Evolutionary conservation across 2,329 filamentous ascomycete species (phyloP), one percentile per base, ranked within the genome.

Genomic region (Apiospora malaysiana): DNA sequence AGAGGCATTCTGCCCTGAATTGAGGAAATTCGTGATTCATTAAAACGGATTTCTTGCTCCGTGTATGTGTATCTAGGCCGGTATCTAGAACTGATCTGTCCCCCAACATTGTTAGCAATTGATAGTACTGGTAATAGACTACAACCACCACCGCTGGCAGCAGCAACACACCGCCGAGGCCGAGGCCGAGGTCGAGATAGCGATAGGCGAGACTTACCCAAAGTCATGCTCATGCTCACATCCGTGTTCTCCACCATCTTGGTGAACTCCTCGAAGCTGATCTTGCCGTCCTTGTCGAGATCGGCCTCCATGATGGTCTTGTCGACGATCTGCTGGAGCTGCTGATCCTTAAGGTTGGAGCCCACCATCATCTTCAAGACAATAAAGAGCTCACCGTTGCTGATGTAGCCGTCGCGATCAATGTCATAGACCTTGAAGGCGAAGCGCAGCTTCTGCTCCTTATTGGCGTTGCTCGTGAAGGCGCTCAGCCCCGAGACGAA

Each of bases 321-420:
- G 86, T 99, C 96, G 77, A 99, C 96, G 81, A 99, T 99, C 90
- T 95, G 96, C 86, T 99, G 96, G 81, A 99, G 85, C 85, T 99
- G 96, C 84, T 98, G 94, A 82, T 99, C 96, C 88, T 99, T 99
- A 79, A 99, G 86, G 83, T 99, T 99, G 86, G 93, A 98, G 72
- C 96, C 96, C 68, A 99, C 96, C 96, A 99, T 99, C 96, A 99
- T 99, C 92, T 99, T 99, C 79, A 99, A 88, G 79, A 99, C 96
- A 79, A 99, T 98, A 83, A 98, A 99, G 68, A 99, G 89, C 86
- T 99, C 96, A 78, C 96, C 96, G 83, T 99, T 99, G 86, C 94
- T 97, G 80, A 99, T 99, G 85, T 93, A 99, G 32, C 96, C 96
- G 82, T 99, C 96, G 72, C 96, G 94, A 83, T 99, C 96, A 79